phyloP scores from a whole-genome alignment of 768 basidiomycete genomes.

The Trametopsis cervina region DNA sequence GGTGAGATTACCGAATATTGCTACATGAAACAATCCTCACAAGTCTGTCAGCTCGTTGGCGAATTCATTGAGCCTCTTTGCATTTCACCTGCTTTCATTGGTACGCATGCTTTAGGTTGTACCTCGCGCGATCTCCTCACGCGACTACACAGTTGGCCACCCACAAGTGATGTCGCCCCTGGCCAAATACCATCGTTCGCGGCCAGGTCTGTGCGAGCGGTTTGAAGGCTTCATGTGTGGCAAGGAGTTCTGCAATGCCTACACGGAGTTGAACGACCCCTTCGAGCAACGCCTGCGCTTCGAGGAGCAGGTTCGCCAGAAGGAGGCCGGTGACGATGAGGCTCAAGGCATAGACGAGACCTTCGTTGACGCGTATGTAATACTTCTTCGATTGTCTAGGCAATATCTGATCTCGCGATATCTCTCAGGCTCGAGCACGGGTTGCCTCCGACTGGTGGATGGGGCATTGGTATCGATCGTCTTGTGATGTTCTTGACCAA shows the following conservation, averaged over 20 bases:
- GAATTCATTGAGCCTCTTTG: conserved; percentile 98
- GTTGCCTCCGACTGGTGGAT: conserved; percentile 94
- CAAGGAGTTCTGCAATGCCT: conserved; percentile 98
- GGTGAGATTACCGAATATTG: conserved; percentile 30
- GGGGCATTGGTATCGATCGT: conserved; percentile 94
- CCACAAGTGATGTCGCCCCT: conserved; percentile 99
- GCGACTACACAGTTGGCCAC: conserved; percentile 68
- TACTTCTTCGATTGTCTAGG: not conserved
- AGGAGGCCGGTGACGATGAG: conserved; percentile 96
- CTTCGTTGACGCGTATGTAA: conserved; percentile 82
- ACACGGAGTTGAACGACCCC: conserved; percentile 99
- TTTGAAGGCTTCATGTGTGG: conserved; percentile 99
- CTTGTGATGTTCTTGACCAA: conserved; percentile 98
- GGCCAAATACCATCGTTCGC: conserved; percentile 97
- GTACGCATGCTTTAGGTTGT: conserved; percentile 42
- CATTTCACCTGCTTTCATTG: conserved; percentile 93
- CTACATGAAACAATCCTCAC: not conserved
- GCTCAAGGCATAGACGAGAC: conserved; percentile 97
- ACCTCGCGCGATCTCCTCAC: too few species aligned
- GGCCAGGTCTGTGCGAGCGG: conserved; percentile 94
- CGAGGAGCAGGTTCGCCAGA: conserved; percentile 92
- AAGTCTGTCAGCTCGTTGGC: conserved; percentile 70
- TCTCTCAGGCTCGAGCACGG: conserved; percentile 81
- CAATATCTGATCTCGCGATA: conserved; percentile 7
- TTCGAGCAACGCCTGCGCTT: conserved; percentile 94